These are phyloP conservation scores for Euphrasia arctica DNA, from an alignment of 305 asterid species.

Conservation along the genomic window DNA sequence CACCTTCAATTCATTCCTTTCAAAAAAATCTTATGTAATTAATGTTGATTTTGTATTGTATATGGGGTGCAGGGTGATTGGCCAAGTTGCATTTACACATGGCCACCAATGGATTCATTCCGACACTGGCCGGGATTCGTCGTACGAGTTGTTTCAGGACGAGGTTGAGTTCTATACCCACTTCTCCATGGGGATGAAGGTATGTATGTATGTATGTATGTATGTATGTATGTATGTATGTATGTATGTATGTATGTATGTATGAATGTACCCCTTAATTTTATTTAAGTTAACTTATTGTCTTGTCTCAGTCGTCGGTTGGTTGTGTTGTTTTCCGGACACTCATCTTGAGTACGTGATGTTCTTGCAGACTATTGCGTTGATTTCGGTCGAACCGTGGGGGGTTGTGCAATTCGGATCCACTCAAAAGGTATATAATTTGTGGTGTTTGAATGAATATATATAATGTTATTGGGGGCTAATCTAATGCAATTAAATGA, in stretches of 20 bases:
- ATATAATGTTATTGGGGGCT: background rate
- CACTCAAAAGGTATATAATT: conserved; percentile 52
- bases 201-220: conserved; percentile 10
- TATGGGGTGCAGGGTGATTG: conserved; percentile 46
- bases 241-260: too few relatives aligned
- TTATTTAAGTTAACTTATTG: background rate
- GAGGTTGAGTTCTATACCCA: conserved; percentile 40
- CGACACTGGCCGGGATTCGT: conserved; percentile 17
- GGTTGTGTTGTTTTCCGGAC: background rate
- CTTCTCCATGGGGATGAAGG: conserved; percentile 57
- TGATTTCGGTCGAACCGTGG: conserved; percentile 62
- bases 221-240: too few relatives aligned
- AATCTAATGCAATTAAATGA: background rate
- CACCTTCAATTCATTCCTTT: too few relatives aligned
- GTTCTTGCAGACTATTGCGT: conserved; percentile 59
- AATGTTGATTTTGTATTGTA: background rate
- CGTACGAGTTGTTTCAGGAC: conserved; percentile 34
- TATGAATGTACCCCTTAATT: background rate
- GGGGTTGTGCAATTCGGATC: conserved; percentile 88
- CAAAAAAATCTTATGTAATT: too few relatives aligned
- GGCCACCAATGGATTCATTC: conserved; percentile 58
- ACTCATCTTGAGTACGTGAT: background rate
- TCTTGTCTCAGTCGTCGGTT: background rate
- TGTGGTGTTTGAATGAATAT: background rate
- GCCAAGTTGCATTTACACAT: conserved; percentile 60